Percentiles rank a stretch among this genome's conserved stretches.
phyloP scores from a whole-genome alignment of 441 rosid species.

The Omphalea diandra region DNA sequence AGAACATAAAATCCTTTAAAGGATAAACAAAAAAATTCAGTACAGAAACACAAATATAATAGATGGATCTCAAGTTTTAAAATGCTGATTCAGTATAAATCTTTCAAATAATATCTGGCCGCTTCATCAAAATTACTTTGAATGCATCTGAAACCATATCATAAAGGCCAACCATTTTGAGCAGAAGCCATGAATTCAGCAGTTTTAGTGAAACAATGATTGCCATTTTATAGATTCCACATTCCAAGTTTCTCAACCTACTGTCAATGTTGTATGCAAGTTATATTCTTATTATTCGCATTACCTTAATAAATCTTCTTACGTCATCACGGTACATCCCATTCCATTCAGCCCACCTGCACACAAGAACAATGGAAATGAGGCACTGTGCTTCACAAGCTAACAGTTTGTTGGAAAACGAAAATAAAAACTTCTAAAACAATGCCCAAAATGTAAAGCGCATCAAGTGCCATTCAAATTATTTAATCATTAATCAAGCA shows the following conservation, averaged over 20 bases:
- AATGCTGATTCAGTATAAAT: not conserved
- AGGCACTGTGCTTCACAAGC: constrained; percentile 3
- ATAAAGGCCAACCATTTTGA: not conserved
- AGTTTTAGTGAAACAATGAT: not conserved
- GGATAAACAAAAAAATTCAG: not conserved
- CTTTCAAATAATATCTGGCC: not conserved
- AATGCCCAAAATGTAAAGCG: constrained; percentile 4
- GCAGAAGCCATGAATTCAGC: not conserved
- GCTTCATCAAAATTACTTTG: constrained; percentile 9
- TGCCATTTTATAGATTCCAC: not conserved
- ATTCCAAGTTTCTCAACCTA: constrained; percentile 6
- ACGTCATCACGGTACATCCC: constrained; percentile 94
- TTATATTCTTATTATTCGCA: constrained; percentile 10
- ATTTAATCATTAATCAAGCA: not conserved
- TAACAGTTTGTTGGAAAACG: not conserved
- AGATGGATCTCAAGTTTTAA: not conserved
- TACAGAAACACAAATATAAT: not conserved
- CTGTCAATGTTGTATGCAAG: not conserved
- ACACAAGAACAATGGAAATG: constrained; percentile 14
- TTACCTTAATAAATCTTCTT: constrained; percentile 84
- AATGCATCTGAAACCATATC: not conserved
- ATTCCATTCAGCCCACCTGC: constrained; percentile 99
- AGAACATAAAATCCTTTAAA: not conserved
- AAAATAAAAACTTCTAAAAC: not conserved
- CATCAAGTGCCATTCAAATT: not conserved